phyloP scores from a whole-genome alignment of 2,329 filamentous ascomycete species.

The Colletotrichum sp. region DNA sequence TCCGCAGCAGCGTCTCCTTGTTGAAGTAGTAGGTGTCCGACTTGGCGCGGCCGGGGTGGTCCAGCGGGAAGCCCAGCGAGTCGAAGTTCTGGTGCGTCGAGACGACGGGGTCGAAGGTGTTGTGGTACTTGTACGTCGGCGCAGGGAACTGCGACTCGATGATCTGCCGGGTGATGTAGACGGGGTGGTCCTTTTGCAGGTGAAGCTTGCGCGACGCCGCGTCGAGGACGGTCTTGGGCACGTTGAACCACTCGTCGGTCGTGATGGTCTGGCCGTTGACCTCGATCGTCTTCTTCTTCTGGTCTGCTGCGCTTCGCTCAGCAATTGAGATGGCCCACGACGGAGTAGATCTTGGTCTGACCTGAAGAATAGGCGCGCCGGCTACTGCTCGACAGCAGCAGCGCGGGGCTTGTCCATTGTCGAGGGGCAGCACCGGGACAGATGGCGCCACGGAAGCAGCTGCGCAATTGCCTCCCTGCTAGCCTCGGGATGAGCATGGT shows the following conservation, averaged over 20 bases:
- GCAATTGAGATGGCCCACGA: neutral
- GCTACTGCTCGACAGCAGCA: neutral
- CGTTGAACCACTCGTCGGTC: slow-evolving; percentile 86
- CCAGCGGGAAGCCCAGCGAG: slow-evolving; percentile 86
- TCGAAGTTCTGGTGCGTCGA: slow-evolving; percentile 91
- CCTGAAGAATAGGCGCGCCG: slow-evolving; percentile 26
- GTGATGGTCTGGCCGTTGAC: slow-evolving; percentile 69
- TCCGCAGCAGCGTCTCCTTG: slow-evolving; percentile 80
- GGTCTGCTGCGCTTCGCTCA: slow-evolving; percentile 5
- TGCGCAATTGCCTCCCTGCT: slow-evolving; percentile 15
- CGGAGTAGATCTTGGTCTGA: slow-evolving; percentile 6
- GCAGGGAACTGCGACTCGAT: slow-evolving; percentile 87
- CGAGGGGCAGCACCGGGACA: neutral
- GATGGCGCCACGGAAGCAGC: slow-evolving; percentile 12
- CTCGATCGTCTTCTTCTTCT: slow-evolving; percentile 44
- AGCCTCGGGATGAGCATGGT: slow-evolving; percentile 12
- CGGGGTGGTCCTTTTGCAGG: slow-evolving; percentile 86
- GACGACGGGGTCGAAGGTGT: slow-evolving; percentile 82
- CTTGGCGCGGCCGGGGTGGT: slow-evolving; percentile 85
- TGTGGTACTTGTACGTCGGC: slow-evolving; percentile 77
- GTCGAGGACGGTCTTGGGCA: slow-evolving; percentile 75
- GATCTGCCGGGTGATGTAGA: slow-evolving; percentile 88
- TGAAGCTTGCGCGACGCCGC: slow-evolving; percentile 83
- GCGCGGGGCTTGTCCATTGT: neutral
- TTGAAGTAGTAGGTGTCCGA: slow-evolving; percentile 98